Base-by-base conservation (phyloP, 768 basidiomycete genomes). In the Amyloporia xantha region DNA sequence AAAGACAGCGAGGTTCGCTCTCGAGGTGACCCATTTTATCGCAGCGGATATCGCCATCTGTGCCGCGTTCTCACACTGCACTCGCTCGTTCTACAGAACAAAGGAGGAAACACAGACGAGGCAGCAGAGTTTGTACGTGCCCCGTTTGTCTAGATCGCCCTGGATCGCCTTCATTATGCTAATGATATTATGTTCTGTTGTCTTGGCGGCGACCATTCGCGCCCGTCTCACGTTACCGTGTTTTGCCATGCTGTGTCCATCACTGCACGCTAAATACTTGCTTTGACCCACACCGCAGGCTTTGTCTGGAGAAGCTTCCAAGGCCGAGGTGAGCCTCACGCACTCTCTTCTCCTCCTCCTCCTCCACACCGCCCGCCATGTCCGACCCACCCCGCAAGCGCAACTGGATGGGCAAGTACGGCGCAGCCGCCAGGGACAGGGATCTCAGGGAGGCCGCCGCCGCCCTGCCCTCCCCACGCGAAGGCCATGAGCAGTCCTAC, bases 401-500 rank as follows among this genome's bases (percentile, higher is more conserved):
- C 44, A 63, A 53, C 52, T 63, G 64, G 64, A 64, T 54, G 38
- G 52, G 54, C 39, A 55, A 58, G 48, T 59, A 60, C 48, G 52
- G 54, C 37, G 58, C 54, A 36, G 56, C 51, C 46, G 47, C 56
- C 41, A 60, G 59, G 48, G 63, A 64, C 40, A 61, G 50, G 40
- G 59, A 63, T n/a, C 21, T 41, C 41, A 23, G 49, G 39, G 19
- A 52, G 40, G 26, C 12, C 42, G 21, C 26, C 15, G 43, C 54
- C 21, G 19, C 44, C 25, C 59, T 68, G 2, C 58, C 55, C 38
- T 49, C 62, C 12, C 63, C 66, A 9, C 57, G 58, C 49, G 66
- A 68, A 51, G 66, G 66, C 44, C 60, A 61, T 24, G 60, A 61
- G 50, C 60, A 63, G 38, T 59, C 62, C 13, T 64, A 64, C 48